Conservation (phyloP, 164 flowering plant species). For the Magnolia sinica region DNA sequence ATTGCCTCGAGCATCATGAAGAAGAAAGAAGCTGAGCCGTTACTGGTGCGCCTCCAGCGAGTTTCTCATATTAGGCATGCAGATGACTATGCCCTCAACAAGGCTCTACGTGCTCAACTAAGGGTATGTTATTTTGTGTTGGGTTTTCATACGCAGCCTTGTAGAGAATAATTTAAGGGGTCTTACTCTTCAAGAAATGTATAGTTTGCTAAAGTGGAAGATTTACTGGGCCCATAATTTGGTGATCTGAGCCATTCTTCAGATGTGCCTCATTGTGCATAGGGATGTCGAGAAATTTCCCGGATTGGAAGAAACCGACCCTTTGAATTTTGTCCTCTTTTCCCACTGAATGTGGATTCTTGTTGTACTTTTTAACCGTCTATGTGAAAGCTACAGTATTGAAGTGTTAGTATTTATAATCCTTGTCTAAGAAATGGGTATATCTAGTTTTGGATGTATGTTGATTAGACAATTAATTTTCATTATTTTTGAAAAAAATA, state of each 20-base stretch:
- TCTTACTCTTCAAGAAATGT: not conserved
- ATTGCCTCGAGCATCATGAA: constrained; percentile 93
- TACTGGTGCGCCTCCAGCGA: constrained; percentile 85
- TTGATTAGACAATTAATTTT: too few species aligned
- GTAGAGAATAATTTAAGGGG: not conserved
- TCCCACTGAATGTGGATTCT: too few species aligned
- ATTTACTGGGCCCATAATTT: not conserved
- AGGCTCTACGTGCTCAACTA: constrained; percentile 64
- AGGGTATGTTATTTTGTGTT: constrained; percentile 43
- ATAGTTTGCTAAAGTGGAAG: not conserved
- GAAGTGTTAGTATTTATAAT: too few species aligned
- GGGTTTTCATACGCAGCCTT: not conserved
- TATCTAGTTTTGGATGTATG: too few species aligned
- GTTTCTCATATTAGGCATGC: constrained; percentile 73
- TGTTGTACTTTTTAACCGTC: too few species aligned
- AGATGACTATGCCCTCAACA: constrained; percentile 84
- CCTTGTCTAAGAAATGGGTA: too few species aligned
- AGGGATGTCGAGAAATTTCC: not conserved
- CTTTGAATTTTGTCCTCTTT: not conserved
- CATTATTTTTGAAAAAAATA: too few species aligned
- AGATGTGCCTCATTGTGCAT: not conserved
- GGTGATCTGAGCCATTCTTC: not conserved
- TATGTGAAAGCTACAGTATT: too few species aligned
- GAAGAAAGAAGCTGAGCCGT: constrained; percentile 95
- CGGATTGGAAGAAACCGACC: not conserved